Conservation (phyloP, 2,329 filamentous ascomycete genomes). For the Simplicillium aogashimaense region DNA sequence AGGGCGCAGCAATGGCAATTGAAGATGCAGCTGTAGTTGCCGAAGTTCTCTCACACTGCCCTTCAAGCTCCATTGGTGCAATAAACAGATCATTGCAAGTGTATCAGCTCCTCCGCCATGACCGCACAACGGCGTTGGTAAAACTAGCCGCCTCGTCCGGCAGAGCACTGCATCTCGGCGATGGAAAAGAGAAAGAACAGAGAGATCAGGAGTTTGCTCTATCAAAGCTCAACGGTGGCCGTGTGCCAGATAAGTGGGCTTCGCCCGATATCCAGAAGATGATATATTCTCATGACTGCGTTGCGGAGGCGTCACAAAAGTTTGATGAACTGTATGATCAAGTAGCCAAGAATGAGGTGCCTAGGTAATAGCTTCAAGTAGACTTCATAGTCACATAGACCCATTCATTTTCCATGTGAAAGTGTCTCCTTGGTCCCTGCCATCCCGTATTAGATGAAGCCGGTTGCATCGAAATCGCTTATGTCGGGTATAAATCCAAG, state of each 20-base stretch:
- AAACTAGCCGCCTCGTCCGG: conserved; percentile 16
- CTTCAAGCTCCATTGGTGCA: no score
- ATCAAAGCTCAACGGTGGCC: conserved; percentile 34
- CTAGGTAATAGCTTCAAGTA: no score
- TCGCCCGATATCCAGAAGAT: conserved; percentile 58
- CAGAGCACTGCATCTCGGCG: conserved; percentile 46
- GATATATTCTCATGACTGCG: conserved; percentile 56
- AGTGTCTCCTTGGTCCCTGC: no score
- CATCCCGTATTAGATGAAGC: conserved; percentile 6
- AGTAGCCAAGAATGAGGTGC: no score
- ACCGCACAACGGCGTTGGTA: no score
- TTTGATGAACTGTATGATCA: no score
- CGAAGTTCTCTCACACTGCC: neutral
- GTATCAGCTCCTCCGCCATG: no score
- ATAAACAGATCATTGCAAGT: no score
- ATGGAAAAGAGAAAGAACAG: conserved; percentile 48
- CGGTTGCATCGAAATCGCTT: conserved; percentile 11
- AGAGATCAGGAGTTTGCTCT: conserved; percentile 46
- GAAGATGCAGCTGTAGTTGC: conserved; percentile 55
- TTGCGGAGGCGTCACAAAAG: conserved; percentile 25
- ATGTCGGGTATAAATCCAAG: conserved; percentile 8
- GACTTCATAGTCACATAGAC: no score
- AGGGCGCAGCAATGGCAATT: conserved; percentile 59
- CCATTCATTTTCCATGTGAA: no score
- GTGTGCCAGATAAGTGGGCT: conserved; percentile 58